Evolutionary conservation across 1,284 basidiomycete species (phyloP), one percentile per base, ranked within the genome.

Genomic region (Cryptococcus sp.): DNA sequence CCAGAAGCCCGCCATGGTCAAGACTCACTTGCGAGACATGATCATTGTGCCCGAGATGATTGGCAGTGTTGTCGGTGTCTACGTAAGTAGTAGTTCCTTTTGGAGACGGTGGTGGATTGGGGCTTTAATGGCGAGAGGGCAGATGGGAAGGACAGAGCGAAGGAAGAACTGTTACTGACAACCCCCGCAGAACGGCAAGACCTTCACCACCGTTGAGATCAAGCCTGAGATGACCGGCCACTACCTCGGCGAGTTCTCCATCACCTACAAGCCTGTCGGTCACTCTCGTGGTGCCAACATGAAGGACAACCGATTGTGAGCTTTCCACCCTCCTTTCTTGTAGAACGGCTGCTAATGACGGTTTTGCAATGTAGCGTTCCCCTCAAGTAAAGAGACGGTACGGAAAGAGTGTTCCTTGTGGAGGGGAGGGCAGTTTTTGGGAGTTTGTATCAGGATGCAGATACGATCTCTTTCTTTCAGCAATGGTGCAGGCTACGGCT

Each of bases 31-130:
- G 69, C 92, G 95, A 77, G 88, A 98, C 83, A 98, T 99, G 95
- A 94, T 98, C 79, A 87, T 98, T 78, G 95, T 98, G 63, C 96
- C 95, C 56, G 95, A 99, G 84, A 98, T 99, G 96, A 97, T 98
- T 79, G 95, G 95, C 65, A 89, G 86, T 68, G 89, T 95, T 64
- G 86, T 95, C 67, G 93, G 92, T 69, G 93, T 96, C 77, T 98
- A 98, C 88, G 75, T 77, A 68, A 67, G 75, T 75, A 28, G 28
- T 39, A 4, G 2, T 23, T 40, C 36, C 58, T 35, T 23, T 40
- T 42, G 15, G 11, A 42, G 9, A 2, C 21, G 38, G 23, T 1
- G 35, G 37, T 20, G 7, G 44, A 46, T 16, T 15, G 46, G 50
- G 8, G 21, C 16, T 13, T 28, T 44, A 2, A 28, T 36, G 35